These are phyloP conservation scores for Rhexocercosporidium sp. DNA, from an alignment of 2,329 filamentous ascomycete species.

Conservation along the genomic window DNA sequence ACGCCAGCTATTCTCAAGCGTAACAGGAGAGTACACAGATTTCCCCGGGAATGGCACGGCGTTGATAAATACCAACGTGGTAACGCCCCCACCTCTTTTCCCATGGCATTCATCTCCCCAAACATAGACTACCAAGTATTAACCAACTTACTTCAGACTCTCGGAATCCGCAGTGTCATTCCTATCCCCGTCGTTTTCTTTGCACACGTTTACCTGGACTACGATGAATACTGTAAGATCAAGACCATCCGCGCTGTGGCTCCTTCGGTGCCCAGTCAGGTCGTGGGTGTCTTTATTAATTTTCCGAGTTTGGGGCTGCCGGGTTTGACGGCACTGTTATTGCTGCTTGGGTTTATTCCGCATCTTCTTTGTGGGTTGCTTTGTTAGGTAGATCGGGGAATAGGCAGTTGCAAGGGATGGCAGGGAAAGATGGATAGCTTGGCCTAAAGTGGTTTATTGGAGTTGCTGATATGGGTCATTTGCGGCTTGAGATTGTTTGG, in stretches of 20 bases:
- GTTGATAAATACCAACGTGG: conserved; percentile 14
- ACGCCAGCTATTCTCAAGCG: conserved; percentile 11
- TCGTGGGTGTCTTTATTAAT: conserved; percentile 10
- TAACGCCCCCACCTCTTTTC: neutral
- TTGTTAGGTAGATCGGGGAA: neutral
- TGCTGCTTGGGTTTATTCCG: neutral
- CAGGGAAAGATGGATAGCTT: no score
- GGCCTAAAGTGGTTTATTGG: neutral
- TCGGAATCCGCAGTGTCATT: neutral
- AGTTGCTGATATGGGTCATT: neutral
- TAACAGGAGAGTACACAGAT: conserved; percentile 14
- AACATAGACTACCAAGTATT: neutral
- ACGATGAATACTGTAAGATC: conserved; percentile 1
- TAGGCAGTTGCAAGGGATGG: neutral
- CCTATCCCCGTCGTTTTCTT: conserved; percentile 9
- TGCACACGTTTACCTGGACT: conserved; percentile 16
- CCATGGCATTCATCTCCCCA: neutral
- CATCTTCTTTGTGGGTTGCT: neutral
- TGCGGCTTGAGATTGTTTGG: no score
- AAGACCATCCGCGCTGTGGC: conserved; percentile 8
- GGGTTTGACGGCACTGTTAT: neutral
- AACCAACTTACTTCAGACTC: neutral
- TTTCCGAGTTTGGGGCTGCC: neutral
- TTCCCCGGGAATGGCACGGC: neutral
- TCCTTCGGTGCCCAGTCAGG: neutral